Evolutionary conservation across 2,329 filamentous ascomycete genomes (phyloP).

Genomic region (Colletotrichum sp.): DNA sequence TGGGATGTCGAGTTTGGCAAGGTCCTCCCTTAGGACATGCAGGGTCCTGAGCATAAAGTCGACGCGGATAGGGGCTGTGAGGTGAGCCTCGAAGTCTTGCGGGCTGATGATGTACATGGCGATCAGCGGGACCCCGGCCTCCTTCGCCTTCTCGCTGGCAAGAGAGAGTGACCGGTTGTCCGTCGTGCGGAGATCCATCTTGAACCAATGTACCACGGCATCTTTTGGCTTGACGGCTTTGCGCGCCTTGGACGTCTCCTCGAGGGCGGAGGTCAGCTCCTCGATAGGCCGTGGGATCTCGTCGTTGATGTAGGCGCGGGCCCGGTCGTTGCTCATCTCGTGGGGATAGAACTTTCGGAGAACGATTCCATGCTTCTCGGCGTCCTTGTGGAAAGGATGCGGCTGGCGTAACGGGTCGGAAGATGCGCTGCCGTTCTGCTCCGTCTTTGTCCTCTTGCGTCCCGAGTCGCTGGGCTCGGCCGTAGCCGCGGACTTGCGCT

Average conservation of each 20-base stretch:
- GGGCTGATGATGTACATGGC: constrained; percentile 82
- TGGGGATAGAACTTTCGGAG: constrained; percentile 80
- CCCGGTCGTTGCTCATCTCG: constrained; percentile 85
- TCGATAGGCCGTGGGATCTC: constrained; percentile 77
- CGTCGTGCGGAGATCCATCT: constrained; percentile 73
- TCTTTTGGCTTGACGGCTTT: constrained; percentile 57
- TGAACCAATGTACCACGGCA: constrained; percentile 89
- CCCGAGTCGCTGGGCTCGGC: constrained; percentile 25
- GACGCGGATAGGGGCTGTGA: constrained; percentile 74
- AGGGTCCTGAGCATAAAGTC: constrained; percentile 83
- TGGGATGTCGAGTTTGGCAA: constrained; percentile 77
- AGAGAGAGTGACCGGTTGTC: constrained; percentile 77
- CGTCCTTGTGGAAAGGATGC: constrained; percentile 50
- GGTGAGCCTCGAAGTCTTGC: constrained; percentile 83
- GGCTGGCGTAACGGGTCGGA: constrained; percentile 45
- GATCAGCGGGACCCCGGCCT: constrained; percentile 74
- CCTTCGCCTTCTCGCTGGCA: constrained; percentile 70
- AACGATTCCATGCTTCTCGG: constrained; percentile 66
- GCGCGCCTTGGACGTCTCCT: constrained; percentile 62
- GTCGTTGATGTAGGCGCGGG: constrained; percentile 74
- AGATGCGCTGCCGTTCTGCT: constrained; percentile 18
- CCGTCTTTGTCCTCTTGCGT: constrained; percentile 37
- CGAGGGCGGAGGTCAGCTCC: constrained; percentile 63
- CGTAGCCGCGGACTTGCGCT: constrained; percentile 28
- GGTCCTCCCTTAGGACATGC: constrained; percentile 65